Conservation (phyloP, 805 yeast genomes). For the Schwanniomyces occidentalis region DNA sequence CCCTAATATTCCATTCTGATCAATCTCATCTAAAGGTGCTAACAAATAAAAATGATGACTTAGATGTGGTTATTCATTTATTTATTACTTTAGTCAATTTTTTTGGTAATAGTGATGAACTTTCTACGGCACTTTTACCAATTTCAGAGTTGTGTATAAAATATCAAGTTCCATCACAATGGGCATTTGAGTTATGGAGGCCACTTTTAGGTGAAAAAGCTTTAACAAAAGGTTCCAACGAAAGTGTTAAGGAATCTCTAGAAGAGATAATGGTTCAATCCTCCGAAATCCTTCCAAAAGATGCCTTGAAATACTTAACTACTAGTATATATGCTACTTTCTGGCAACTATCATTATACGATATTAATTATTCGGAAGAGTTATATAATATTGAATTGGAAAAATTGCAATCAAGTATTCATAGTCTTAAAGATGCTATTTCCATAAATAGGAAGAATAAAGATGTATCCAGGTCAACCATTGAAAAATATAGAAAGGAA, state of each 20-base stretch:
- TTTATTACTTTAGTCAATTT: constrained; percentile 59
- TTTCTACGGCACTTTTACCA: constrained; percentile 38
- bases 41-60: constrained; percentile 71
- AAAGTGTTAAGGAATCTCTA: constrained; percentile 8
- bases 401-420: constrained; percentile 37
- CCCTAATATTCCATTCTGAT: constrained; percentile 32
- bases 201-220: constrained; percentile 30
- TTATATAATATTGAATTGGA: constrained; percentile 51
- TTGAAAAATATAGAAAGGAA: constrained; percentile 26
- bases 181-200: constrained; percentile 85
- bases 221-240: constrained; percentile 16
- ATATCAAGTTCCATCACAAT: constrained; percentile 50
- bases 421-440: constrained; percentile 37
- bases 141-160: constrained; percentile 40
- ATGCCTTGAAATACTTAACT: constrained; percentile 27
- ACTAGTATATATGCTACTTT: constrained; percentile 56
- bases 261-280: constrained; percentile 14
- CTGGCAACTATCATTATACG: constrained; percentile 75
- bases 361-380: constrained; percentile 54
- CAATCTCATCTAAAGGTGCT: constrained; percentile 65
- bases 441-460: constrained; percentile 24
- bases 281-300: constrained; percentile 11
- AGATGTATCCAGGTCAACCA: constrained; percentile 17
- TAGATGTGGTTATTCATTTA: constrained; percentile 64
- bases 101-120: constrained; percentile 38